A percentile compares a stretch with the other conserved stretches of the same genome.
phyloP scores from a whole-genome alignment of 1,284 basidiomycete species.

The Rhodotorula sp. region DNA sequence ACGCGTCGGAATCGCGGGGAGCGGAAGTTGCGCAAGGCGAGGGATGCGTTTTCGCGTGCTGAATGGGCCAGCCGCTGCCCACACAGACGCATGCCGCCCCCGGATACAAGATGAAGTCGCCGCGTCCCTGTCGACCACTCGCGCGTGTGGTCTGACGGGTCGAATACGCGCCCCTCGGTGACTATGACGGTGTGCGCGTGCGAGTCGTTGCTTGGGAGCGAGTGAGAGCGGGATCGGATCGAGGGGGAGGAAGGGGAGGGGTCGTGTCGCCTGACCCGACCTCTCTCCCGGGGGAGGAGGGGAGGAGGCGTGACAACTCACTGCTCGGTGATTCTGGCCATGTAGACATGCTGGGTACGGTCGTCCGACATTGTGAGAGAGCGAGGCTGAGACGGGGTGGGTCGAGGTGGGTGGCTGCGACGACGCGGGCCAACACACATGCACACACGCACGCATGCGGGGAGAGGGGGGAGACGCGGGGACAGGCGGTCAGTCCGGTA shows the following conservation, averaged over 20 bases:
- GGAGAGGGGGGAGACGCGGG: too few relatives aligned
- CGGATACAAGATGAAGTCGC: too few relatives aligned
- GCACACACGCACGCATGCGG: too few relatives aligned
- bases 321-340: constrained; percentile 41
- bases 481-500: too few relatives aligned
- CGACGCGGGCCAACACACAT: background rate
- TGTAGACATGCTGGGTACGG: constrained; percentile 35
- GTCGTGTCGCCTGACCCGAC: constrained; percentile 4
- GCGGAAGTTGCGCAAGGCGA: background rate
- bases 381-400: background rate
- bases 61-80: background rate
- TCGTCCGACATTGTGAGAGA: constrained; percentile 17
- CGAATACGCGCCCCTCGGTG: too few relatives aligned
- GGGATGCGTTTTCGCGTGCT: background rate
- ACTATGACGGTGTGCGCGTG: background rate
- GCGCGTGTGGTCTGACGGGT: too few relatives aligned
- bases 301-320: constrained; percentile 3
- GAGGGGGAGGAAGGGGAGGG: background rate
- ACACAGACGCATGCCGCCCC: too few relatives aligned
- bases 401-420: background rate
- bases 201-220: background rate
- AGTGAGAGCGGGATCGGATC: background rate
- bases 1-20: background rate
- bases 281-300: background rate
- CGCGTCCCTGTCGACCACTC: too few relatives aligned